Evolutionary conservation across 371 early-diverging fungal species (phyloP), one percentile per base, ranked within the genome.

Genomic region (Saksenaea oblongispora): DNA sequence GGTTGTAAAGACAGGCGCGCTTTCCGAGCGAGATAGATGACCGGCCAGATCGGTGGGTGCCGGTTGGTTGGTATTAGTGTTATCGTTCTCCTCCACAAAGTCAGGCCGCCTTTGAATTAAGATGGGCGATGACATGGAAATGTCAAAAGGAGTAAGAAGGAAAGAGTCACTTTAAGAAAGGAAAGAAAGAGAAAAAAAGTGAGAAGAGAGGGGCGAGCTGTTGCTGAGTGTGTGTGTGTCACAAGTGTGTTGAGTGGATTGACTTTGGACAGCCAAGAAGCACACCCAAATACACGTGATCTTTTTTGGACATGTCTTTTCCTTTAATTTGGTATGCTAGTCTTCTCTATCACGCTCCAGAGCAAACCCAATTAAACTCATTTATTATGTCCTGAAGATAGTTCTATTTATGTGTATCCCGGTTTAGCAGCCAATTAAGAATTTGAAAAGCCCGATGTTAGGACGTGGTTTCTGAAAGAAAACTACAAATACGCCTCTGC

Each of bases 1-100:
- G 59, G 59, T 59, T 5, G 59, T 59, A 11, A 59, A 39, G 18
- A 42, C 59, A 42, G 27, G 18, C 42, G 59, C 59, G 41, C 42
- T 41, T 42, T 17, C 44, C 9, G 59, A 41, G 17, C 42, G 18
- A 5, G 59, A 59, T 17, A 59, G 44, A 27, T 41, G 59, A 22
- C 51, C 24, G 22, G 51, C 51, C 22, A 47, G 24, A 47, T 47
- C 51, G 11, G 51, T 11, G 5, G 51, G 17, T 47, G 51, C 51
- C 17, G 51, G 24, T 7, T n/a, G 26, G 24, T 47, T 59, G 18
- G 31, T 53, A 34, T 54, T 11, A n/a, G n/a, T n/a, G 18, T 54
- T 24, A 18, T 37, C 61, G 24, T 17, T 47, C 10, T 47, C 51
- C 22, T 47, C 51, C 22, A 22, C 22, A 22, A 47, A 47, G 17